Evolutionary conservation across 2,329 filamentous ascomycete genomes (phyloP), one percentile per base, ranked within the genome.

Genomic region (Paradendryphiella salina): DNA sequence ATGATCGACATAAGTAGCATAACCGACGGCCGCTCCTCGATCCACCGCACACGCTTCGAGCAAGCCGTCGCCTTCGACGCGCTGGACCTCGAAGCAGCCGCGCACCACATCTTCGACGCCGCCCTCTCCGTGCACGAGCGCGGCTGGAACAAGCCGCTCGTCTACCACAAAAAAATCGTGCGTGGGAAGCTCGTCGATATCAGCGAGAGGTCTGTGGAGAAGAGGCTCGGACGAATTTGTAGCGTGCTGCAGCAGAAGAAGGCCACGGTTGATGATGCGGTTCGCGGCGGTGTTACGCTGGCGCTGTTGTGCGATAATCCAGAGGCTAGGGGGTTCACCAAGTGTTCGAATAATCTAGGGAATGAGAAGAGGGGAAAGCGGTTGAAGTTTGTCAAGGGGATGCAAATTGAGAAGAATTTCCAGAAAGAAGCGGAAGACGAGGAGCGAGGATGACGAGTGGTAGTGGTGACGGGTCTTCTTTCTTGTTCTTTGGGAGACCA

Each of bases 31-130:
- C 18, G 4, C 1, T 5, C 21, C 0, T 65, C 61, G 0, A 55
- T 52, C 38, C 57, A 67, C 40, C 55, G 56, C 18, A 13, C 34
- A 3, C 65, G 67, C 20, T 66, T 71, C 52, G 38, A 15, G 2
- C 15, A 34, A 1, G 18, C 23, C 2, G 3, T 10, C 0, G 53
- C 28, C 1, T 64, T 63, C 32, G 46, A 60, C 4, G 21, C 39
- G 0, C 3, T 32, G 4, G 68, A 71, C 14, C 44, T 71, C 4
- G 67, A 71, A 28, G 65, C 68, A 21, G 49, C 57, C 0, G 66
- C 67, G 1, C 67, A 70, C 56, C 47, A 65, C 20, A 31, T 70
- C 47, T 70, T 71, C 48, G 68, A 71, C 33, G 26, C 39, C 3
- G 56, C 56, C 6, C 17, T 67, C 13, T 50, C 50, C 0, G 64